phyloP scores from a whole-genome alignment of 106 monocot species.

The Apostasia ramifera region DNA sequence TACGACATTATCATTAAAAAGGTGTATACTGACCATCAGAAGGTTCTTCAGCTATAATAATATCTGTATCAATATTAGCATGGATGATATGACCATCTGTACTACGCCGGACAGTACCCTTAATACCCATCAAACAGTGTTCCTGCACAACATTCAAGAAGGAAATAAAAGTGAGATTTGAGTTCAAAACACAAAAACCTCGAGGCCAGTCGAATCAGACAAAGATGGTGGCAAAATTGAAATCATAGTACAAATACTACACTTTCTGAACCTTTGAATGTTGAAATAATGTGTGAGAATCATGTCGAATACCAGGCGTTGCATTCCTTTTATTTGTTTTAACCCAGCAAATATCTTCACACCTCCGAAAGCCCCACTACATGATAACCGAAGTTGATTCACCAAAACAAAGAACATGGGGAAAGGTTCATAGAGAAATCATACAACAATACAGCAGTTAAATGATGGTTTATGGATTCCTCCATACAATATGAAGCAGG shows the following conservation, averaged over 20 bases:
- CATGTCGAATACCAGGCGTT: slow-evolving; percentile 75
- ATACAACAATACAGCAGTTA: slow-evolving; percentile 4
- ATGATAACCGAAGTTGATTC: slow-evolving; percentile 1
- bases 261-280: slow-evolving; percentile 77
- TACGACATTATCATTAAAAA: too few relatives aligned
- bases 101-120: slow-evolving; percentile 96
- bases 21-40: slow-evolving; percentile 56
- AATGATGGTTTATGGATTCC: too few relatives aligned
- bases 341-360: slow-evolving; percentile 99
- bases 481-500: not conserved
- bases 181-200: not conserved
- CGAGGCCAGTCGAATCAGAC: not conserved
- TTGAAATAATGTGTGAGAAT: slow-evolving; percentile 91
- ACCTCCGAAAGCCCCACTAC: slow-evolving; percentile 98
- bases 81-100: slow-evolving; percentile 99
- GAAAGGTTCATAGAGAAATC: not conserved
- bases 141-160: slow-evolving; percentile 36
- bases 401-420: not conserved
- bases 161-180: not conserved
- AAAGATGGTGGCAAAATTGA: not conserved
- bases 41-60: slow-evolving; percentile 96
- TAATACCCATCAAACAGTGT: slow-evolving; percentile 99
- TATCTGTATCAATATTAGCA: slow-evolving; percentile 98
- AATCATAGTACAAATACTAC: slow-evolving; percentile 3
- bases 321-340: slow-evolving; percentile 96